phyloP scores from a whole-genome alignment of 352 stramenopile genomes.

The Pythium phragmitis region DNA sequence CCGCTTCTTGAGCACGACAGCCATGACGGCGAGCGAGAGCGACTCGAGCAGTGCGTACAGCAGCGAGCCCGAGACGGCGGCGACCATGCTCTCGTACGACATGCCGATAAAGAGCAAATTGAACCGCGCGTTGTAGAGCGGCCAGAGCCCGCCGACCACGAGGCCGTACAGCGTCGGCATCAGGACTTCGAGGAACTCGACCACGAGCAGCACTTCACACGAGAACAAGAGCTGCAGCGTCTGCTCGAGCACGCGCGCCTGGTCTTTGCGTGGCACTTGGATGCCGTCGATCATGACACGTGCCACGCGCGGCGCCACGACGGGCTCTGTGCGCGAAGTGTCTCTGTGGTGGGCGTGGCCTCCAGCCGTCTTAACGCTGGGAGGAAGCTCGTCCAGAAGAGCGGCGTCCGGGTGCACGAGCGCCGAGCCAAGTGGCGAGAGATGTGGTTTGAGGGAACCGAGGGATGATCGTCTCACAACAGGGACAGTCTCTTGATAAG shows the following conservation, averaged over 20 bases:
- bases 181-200: constrained; percentile 30
- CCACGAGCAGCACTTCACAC: constrained; percentile 31
- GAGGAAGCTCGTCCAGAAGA: too few relatives aligned
- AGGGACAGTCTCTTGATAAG: neutral
- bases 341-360: too few relatives aligned
- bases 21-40: constrained; percentile 30
- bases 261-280: constrained; percentile 20
- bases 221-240: constrained; percentile 31
- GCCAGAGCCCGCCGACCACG: neutral
- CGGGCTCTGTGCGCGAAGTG: too few relatives aligned
- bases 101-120: constrained; percentile 1
- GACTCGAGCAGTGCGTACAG: constrained; percentile 38
- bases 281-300: constrained; percentile 21
- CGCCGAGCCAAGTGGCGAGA: neutral
- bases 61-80: constrained; percentile 2
- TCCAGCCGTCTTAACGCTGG: too few relatives aligned
- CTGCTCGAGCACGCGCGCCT: constrained; percentile 28
- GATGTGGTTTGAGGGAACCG: neutral
- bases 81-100: neutral
- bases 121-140: constrained; percentile 15
- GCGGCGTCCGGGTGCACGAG: neutral
- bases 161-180: constrained; percentile 20
- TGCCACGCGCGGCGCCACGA: too few relatives aligned
- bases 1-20: constrained; percentile 20
- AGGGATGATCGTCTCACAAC: neutral